These are phyloP conservation scores for Fraxinus greggii DNA, from an alignment of 305 asterid genomes.

Conservation along the genomic window DNA sequence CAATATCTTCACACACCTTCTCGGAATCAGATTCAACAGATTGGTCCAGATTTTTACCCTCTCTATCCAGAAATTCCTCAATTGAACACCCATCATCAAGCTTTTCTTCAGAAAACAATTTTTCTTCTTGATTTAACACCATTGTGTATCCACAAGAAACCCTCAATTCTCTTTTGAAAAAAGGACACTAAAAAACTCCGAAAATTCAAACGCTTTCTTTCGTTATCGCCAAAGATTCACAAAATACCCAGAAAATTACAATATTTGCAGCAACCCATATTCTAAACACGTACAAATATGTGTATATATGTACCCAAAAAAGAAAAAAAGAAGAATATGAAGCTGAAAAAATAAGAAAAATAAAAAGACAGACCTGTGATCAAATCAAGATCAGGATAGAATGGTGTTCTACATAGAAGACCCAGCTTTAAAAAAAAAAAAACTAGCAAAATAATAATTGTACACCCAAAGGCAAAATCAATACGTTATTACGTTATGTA, in stretches of 20 bases:
- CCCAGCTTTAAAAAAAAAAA: not conserved
- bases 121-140: conserved; percentile 43
- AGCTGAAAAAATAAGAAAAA: conserved; percentile 6
- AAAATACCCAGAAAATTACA: conserved; percentile 11
- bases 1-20: conserved; percentile 44
- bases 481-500: not conserved
- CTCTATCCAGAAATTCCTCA: conserved; percentile 26
- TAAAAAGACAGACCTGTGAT: conserved; percentile 10
- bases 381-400: conserved; percentile 4
- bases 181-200: not conserved
- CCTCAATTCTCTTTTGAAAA: conserved; percentile 13
- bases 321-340: not conserved
- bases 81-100: conserved; percentile 27
- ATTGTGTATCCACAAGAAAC: conserved; percentile 23
- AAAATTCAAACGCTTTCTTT: conserved; percentile 13
- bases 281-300: not conserved
- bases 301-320: not conserved
- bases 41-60: conserved; percentile 19
- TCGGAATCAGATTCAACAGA: conserved; percentile 35
- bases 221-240: conserved; percentile 1
- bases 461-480: not conserved
- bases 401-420: not conserved
- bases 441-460: not conserved
- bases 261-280: conserved; percentile 17
- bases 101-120: conserved; percentile 26